phyloP scores from a whole-genome alignment of 148 eudicot genomes.

The Spergularia marina region DNA sequence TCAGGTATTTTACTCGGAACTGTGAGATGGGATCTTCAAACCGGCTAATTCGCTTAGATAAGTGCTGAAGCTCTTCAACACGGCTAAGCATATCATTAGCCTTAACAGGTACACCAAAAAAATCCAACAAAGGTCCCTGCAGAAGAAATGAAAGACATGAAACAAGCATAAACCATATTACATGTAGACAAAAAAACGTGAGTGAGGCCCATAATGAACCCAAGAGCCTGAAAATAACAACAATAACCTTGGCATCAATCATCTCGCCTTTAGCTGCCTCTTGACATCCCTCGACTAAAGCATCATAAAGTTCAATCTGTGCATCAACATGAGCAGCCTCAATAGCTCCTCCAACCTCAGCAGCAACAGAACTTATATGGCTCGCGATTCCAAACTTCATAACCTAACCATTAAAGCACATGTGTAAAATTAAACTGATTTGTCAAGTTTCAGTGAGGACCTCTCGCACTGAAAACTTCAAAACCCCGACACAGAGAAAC shows the following conservation, averaged over 20 bases:
- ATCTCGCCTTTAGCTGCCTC: conserved; percentile 69
- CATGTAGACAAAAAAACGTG: not conserved
- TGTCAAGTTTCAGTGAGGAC: not conserved
- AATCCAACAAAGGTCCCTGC: conserved; percentile 91
- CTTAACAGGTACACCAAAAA: conserved; percentile 95
- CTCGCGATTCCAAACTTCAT: conserved; percentile 93
- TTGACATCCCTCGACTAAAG: conserved; percentile 86
- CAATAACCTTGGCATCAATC: conserved; percentile 65
- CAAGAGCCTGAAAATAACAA: not conserved
- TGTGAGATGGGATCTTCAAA: conserved; percentile 75
- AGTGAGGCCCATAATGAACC: not conserved
- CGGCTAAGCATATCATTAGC: conserved; percentile 86
- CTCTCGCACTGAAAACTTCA: not conserved
- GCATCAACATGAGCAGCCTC: conserved; percentile 88
- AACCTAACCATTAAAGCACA: conserved; percentile 43
- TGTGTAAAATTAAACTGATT: conserved; percentile 5
- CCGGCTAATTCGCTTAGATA: conserved; percentile 78
- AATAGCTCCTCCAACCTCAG: conserved; percentile 89
- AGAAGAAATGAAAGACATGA: conserved; percentile 20
- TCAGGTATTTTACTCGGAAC: conserved; percentile 81
- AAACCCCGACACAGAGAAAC: not conserved
- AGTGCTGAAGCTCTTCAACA: conserved; percentile 85
- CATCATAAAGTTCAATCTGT: conserved; percentile 91
- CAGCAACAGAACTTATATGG: conserved; percentile 71
- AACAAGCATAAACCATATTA: not conserved